phyloP scores from a whole-genome alignment of 176 grass and related monocot genomes.

The Rhynchospora pubera region DNA sequence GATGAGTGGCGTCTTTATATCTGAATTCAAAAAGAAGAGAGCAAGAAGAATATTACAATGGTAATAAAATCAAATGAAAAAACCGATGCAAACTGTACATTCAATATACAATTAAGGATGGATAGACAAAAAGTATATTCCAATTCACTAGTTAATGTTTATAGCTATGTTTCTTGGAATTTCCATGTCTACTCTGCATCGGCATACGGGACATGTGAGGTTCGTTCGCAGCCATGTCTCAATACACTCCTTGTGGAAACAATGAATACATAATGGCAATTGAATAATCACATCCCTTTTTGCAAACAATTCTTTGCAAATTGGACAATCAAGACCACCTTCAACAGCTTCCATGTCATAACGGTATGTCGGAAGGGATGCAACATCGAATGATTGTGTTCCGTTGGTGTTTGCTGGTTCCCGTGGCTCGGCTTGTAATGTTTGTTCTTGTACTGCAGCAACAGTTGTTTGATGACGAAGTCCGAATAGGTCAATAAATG shows the following conservation, averaged over 20 bases:
- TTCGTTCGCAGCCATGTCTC: constrained; percentile 1
- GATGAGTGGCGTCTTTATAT: no score
- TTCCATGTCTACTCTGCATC: constrained; percentile 17
- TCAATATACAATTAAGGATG: neutral
- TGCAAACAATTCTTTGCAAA: neutral
- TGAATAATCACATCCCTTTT: neutral
- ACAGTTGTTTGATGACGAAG: neutral
- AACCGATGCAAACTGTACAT: neutral
- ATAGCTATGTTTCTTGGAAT: neutral
- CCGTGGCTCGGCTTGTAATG: neutral
- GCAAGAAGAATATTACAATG: no score
- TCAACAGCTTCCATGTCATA: neutral
- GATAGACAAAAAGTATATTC: neutral
- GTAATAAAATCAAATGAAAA: neutral
- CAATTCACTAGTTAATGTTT: neutral
- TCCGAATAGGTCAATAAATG: neutral
- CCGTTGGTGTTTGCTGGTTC: neutral
- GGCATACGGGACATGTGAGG: constrained; percentile 9
- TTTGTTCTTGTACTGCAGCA: neutral
- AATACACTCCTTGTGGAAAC: constrained; percentile 4
- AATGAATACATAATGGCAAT: constrained; percentile 7
- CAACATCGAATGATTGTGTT: neutral
- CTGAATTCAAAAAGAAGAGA: no score
- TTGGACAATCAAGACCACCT: neutral
- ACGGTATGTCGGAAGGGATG: neutral